Evolutionary conservation across 768 basidiomycete genomes (phyloP), one percentile per base, ranked within the genome.

Genomic region (Rhodotorula babjevae): DNA sequence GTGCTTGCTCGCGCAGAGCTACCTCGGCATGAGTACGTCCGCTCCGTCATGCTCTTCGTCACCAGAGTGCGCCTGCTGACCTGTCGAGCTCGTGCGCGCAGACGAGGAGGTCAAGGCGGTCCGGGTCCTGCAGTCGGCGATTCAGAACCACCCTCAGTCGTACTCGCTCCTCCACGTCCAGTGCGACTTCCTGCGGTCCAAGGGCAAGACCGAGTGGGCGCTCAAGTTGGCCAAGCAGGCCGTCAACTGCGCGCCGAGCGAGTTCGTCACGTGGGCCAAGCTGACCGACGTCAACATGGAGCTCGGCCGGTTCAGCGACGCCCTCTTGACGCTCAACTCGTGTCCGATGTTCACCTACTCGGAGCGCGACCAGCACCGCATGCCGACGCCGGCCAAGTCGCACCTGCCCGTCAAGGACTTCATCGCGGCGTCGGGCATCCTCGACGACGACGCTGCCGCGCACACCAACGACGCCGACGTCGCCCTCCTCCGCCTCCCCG

Each of bases 321-420:
- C 47, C 15, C 84, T 98, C 23, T 84, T 97, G 55, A 96, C 95
- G 2, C 87, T 97, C 61, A 97, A 97, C 80, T 97, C 94, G n/a
- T 97, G 96, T 83, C 94, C 95, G 5, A 98, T 99, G 96, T 99
- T 99, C 82, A 98, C 96, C 15, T 98, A 91, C 83, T 96, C 96
- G 79, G 95, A 96, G 57, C 88, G 94, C 31, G 96, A 99, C 80
- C 84, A 89, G 6, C 96, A 99, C 80, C 87, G 93, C 8, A 87
- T 86, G 80, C 87, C 97, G 18, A 84, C 89, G 2, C 88, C 93
- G 27, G 84, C 89, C 2, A 87, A 88, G 71, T 85, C 93, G 12
- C 92, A 94, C 80, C 84, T 96, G 1, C 96, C 96, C 2, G 87
- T 90, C 79, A 90, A 89, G 74, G 86, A 88, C 66, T 87, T 89